Base-by-base conservation (phyloP, 2,329 filamentous ascomycete species). In the Calonectria montana region DNA sequence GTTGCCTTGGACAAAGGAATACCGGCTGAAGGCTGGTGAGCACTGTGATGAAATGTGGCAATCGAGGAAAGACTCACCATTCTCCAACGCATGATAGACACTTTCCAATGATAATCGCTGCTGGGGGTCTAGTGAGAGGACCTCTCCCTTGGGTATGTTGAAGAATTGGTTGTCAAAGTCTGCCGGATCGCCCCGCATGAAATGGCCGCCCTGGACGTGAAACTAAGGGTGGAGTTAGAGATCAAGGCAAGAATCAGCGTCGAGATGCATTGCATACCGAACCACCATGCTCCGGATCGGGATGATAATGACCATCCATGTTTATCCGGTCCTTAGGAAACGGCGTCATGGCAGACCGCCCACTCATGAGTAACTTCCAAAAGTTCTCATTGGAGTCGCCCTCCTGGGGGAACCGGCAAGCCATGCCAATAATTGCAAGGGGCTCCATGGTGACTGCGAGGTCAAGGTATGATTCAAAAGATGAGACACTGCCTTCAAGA, bases 111-210 rank as follows among this genome's bases (percentile, higher is more conserved):
- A 65, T 21, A 65, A 21, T 25, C 63, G 43, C 29, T 65, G 63
- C 31, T 65, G 63, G 6, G 63, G 63, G 31, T 65, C 63, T 25
- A 65, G 45, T 53, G 63, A 65, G 21, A 65, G 25, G 18, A 65
- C 63, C 35, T 65, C 63, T 65, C 63, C 63, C 18, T 65, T 29
- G 10, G 63, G 63, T 39, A 65, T 65, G 31, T 47, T 53, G 35
- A 65, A 65, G 63, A 65, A 65, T 29, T 65, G 63, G 45, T 65
- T 65, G 39, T 65, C 63, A 50, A 65, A 65, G 63, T 65, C 63
- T 39, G 63, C 63, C 15, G 63, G 63, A 29, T 65, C 63, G 2
- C 45, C 63, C 6, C 45, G 45, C 63, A 65, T 65, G 25, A 65
- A 65, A 21, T 65, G 63, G 1, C 63, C 63, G 31, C 63, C 63